Conservation (phyloP, 495 filamentous ascomycete genomes). For the Glarea lozoyensis region DNA sequence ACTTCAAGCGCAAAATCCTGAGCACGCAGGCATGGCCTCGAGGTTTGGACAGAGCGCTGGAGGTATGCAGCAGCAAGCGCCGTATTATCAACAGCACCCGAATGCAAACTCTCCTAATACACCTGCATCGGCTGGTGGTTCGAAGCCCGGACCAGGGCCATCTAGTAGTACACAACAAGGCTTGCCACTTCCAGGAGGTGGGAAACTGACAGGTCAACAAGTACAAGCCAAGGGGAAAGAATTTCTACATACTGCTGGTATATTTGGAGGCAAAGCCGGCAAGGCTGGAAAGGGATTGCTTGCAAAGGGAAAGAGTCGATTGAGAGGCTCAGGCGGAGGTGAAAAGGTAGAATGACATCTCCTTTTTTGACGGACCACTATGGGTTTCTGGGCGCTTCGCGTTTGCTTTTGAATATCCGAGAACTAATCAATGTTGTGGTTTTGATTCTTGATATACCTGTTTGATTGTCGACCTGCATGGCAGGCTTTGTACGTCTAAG, state of each 20-base stretch:
- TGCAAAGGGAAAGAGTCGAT: constrained; percentile 76
- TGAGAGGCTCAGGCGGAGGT: constrained; percentile 55
- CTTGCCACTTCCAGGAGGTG: constrained; percentile 19
- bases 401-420: constrained; percentile 28
- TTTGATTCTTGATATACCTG: constrained; percentile 13
- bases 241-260: constrained; percentile 68
- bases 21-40: constrained; percentile 21
- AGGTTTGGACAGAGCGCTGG: constrained; percentile 9
- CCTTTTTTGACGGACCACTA: constrained; percentile 24
- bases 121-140: constrained; percentile 28
- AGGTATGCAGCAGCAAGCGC: constrained; percentile 34
- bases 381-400: constrained; percentile 21
- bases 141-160: constrained; percentile 22
- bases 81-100: constrained; percentile 43
- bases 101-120: constrained; percentile 29
- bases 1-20: constrained; percentile 12
- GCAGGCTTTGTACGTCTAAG: constrained; percentile 22
- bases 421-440: constrained; percentile 27
- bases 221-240: constrained; percentile 76
- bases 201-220: constrained; percentile 31
- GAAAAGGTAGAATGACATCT: constrained; percentile 77
- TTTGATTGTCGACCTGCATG: constrained; percentile 20
- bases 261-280: constrained; percentile 58
- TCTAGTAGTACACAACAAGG: constrained; percentile 15
- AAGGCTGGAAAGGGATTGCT: constrained; percentile 81